Base-by-base conservation (phyloP, 129 eudicot species). In the Tagetes patula region DNA sequence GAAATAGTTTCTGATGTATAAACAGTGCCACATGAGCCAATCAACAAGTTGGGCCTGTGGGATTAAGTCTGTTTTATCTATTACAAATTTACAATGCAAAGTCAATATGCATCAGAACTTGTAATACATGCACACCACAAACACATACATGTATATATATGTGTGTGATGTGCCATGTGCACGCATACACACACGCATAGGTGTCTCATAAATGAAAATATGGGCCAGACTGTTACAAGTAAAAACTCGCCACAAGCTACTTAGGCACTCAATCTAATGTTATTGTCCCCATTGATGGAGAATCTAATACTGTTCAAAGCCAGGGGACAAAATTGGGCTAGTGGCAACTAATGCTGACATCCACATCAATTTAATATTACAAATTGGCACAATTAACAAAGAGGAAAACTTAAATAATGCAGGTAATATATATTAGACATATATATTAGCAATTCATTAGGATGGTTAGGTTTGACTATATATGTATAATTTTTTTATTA, bases 321-420 rank as follows among this genome's bases (percentile, higher is more conserved):
- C 79, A 55, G 20, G 55, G 32, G 63, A 72, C 84, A 79, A 53
- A 61, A 67, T 70, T 70, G 50, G 53, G 46, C 72, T 66, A 55
- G 64, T 47, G 67, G 56, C 63, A 62, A 67, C 79, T 67, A 56
- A 67, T 61, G 73, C 48, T 58, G 80, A 74, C 84, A 49, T 68
- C 64, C 49, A 62, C 38, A 71, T 45, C 10, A 65, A 49, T 67
- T 8, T 49, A 71, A 67, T 37, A 58, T 32, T 40, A 68, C 65
- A 72, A 38, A 40, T 13, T 52, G 47, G 20, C 65, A 40, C n/a
- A 68, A n/a, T 39, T 13, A 47, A 38, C 34, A 31, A 41, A 67
- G 31, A 38, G 34, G 20, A 42, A 10, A 67, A 60, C 65, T 20
- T 38, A 49, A 56, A 46, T 31, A 67, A 53, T 67, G 56, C 46